Conservation (phyloP, 1,284 basidiomycete species). For the Chiua sp. region DNA sequence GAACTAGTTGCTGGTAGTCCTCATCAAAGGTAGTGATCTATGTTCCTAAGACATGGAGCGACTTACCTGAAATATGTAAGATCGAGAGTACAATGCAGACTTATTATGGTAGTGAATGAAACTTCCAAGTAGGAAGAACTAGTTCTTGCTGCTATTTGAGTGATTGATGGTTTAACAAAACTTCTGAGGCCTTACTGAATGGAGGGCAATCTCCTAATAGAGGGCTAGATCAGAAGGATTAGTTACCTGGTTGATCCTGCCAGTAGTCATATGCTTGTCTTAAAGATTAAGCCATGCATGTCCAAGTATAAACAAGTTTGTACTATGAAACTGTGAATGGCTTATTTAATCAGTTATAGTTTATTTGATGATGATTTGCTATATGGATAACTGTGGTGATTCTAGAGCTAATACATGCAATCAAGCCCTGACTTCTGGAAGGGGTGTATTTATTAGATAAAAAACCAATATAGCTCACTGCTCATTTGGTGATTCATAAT, state of each 20-base stretch:
- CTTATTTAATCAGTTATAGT: constrained; percentile 74
- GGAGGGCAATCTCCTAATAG: too few relatives aligned
- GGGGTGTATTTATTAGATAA: constrained; percentile 68
- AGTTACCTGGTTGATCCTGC: constrained; percentile 73
- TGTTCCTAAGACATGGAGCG: not conserved
- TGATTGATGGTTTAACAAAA: too few relatives aligned
- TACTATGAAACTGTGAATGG: constrained; percentile 54
- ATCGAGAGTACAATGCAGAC: constrained; percentile 11
- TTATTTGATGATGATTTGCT: constrained; percentile 64
- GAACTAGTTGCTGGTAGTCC: constrained; percentile 10
- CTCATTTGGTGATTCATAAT: constrained; percentile 66
- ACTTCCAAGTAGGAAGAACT: too few relatives aligned
- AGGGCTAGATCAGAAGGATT: constrained; percentile 29
- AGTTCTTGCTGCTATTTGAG: too few relatives aligned
- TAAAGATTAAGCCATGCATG: constrained; percentile 72
- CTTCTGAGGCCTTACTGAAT: too few relatives aligned
- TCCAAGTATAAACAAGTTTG: constrained; percentile 58
- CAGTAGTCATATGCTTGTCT: constrained; percentile 75
- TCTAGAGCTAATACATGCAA: constrained; percentile 68
- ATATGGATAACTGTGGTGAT: constrained; percentile 69
- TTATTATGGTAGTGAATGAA: not conserved
- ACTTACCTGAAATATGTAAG: constrained; percentile 10
- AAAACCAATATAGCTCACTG: constrained; percentile 60
- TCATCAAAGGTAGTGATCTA: constrained; percentile 4
- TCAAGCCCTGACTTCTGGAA: constrained; percentile 59